Base-by-base conservation (phyloP, 2,329 filamentous ascomycete genomes). In the Aureobasidium melanogenum region DNA sequence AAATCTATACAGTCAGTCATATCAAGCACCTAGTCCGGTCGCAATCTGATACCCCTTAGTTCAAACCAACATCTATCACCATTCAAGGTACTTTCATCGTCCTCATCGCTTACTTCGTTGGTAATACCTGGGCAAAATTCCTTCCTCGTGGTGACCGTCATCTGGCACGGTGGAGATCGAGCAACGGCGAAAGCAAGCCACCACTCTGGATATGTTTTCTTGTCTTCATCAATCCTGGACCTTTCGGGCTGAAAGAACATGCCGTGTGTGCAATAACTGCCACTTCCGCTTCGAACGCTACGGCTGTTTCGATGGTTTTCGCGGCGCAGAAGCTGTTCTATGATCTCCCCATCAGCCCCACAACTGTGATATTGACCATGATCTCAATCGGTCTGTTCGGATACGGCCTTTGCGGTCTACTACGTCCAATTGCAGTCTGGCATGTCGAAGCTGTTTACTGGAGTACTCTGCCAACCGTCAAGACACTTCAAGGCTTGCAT, bases 191-290 rank as follows among this genome's bases (percentile, higher is more conserved):
- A 3, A 79, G 76, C 2, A 73, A 73, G 32, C 68, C 70, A 17
- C 81, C 81, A 0, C 24, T 64, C 0, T 77, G 71, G 68, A 78
- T 83, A 48, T 64, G 60, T 0, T 12, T 74, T 17, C 34, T 77
- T 17, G 72, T 7, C 77, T 84, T 51, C 32, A 24, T 84, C 65
- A 84, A 84, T 64, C 70, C 70, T 5, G 78, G 81, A 0, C 52
- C 75, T 0, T 85, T 79, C 77, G 74, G 72, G 30, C 69, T 84
- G 34, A 84, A 84, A 64, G 82, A 85, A 66, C 82, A 85, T 79
- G 66, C 65, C 3, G 62, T 68, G 17, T 62, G 55, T 15, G 50
- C 65, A 5, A 65, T 69, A 50, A 68, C 64, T 4, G 66, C 66
- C 1, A 65, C 65, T 15, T 66, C 67, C 3, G 67, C 66, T 6